Conservation (phyloP, 83 land plant species). For the Diphasiastrum complanatum region DNA sequence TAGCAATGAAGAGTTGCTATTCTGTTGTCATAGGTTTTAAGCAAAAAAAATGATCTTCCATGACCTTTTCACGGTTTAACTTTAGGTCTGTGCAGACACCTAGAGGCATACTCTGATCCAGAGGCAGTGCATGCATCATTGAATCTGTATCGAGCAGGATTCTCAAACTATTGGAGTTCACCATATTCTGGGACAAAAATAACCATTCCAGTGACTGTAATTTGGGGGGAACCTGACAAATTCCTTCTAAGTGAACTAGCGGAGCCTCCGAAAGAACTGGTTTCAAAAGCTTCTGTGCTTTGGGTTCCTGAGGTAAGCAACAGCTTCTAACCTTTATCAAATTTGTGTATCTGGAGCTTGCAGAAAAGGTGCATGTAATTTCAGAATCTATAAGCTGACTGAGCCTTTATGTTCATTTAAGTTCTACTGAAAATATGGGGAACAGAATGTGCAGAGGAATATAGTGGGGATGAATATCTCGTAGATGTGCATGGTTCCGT, state of each 20-base stretch:
- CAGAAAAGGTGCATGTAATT: too few relatives aligned
- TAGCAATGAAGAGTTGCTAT: too few relatives aligned
- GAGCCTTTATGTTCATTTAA: too few relatives aligned
- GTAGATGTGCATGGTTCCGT: too few relatives aligned
- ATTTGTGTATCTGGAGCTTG: too few relatives aligned
- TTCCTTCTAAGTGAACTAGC: constrained; percentile 1
- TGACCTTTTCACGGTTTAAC: neutral
- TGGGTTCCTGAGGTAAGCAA: constrained; percentile 3
- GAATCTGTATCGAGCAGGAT: constrained; percentile 11
- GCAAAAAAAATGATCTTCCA: neutral
- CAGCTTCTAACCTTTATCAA: neutral
- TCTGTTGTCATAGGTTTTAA: neutral
- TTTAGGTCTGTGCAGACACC: constrained; percentile 3
- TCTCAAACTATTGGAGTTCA: constrained; percentile 1
- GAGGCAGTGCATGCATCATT: neutral
- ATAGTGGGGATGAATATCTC: too few relatives aligned
- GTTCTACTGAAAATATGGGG: too few relatives aligned
- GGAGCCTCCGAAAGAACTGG: constrained; percentile 4
- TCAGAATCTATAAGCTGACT: too few relatives aligned
- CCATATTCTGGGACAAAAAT: neutral
- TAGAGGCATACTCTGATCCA: constrained; percentile 14
- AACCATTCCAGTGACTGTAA: constrained; percentile 7
- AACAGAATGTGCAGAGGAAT: too few relatives aligned
- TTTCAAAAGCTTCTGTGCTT: constrained; percentile 1
- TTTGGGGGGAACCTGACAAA: constrained; percentile 9